Conservation (phyloP, 768 basidiomycete species). For the Exsudoporus frostii region DNA sequence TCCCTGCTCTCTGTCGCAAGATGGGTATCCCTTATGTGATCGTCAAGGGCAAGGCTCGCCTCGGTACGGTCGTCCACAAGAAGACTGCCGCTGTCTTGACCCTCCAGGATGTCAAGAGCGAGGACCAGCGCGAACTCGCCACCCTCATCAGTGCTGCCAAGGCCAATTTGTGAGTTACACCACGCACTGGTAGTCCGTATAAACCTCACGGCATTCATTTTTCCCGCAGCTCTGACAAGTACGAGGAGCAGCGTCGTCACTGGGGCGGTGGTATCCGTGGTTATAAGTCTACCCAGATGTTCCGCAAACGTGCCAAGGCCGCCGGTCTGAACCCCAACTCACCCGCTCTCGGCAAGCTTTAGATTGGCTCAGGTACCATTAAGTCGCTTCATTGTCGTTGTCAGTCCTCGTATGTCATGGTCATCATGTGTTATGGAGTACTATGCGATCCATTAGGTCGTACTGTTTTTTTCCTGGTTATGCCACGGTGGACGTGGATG, state of each 20-base stretch:
- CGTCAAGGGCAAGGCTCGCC: conserved; percentile 96
- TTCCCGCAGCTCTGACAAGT: conserved; percentile 72
- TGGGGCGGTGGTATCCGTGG: conserved; percentile 98
- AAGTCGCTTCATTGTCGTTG: background rate
- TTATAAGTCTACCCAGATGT: conserved; percentile 91
- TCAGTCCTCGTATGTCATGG: conserved; percentile 12
- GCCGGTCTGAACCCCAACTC: conserved; percentile 63
- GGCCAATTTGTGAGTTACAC: conserved; percentile 84
- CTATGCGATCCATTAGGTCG: conserved; percentile 16
- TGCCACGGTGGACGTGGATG: conserved; percentile 2
- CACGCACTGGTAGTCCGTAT: background rate
- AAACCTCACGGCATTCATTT: conserved; percentile 1
- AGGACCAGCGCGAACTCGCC: conserved; percentile 90
- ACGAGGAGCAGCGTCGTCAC: conserved; percentile 84
- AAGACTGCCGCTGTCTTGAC: conserved; percentile 93
- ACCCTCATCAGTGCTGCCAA: conserved; percentile 92
- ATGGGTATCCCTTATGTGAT: conserved; percentile 99
- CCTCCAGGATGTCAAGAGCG: conserved; percentile 90
- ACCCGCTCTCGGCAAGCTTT: conserved; percentile 63
- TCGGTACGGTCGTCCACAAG: conserved; percentile 97
- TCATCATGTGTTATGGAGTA: conserved; percentile 18
- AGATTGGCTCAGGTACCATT: conserved; percentile 17
- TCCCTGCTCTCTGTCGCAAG: conserved; percentile 97
- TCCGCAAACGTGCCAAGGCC: conserved; percentile 92
- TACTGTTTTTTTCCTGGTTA: conserved; percentile 1